Evolutionary conservation across 2,329 filamentous ascomycete species (phyloP), one percentile per base, ranked within the genome.

Genomic region (Pseudogymnoascus sp.): DNA sequence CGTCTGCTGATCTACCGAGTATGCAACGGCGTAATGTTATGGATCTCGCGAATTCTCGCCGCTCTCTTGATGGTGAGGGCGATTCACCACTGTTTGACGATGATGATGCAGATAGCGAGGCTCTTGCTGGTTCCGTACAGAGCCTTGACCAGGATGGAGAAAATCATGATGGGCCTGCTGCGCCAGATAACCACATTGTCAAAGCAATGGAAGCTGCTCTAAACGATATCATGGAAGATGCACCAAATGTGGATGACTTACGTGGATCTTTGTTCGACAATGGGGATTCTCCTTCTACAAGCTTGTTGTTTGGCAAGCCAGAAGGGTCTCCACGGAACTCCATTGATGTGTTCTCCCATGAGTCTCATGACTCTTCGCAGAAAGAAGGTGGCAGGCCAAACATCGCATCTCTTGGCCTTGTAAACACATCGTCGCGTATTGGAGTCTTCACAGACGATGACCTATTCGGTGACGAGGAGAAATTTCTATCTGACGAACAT

Each of bases 381-480:
- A 80, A 79, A 61, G 80, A 75, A 61, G 71, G 73, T 18, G 82
- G 85, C 29, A 96, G 89, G 73, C 92, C 92, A 25, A 99, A 90
- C 71, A 85, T 99, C 66, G 88, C 93, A 9, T 97, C 94, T 0
- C 77, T 99, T 2, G 94, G 94, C 0, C 82, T 99, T 4, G 90
- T 99, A 1, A 95, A 91, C 64, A 87, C 88, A 5, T 89, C 90
- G 12, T 91, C 90, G 13, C 87, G 91, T 21, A 92, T 92, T 63
- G 92, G 93, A 1, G 94, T 99, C 1, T 99, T 99, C 73, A 85
- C 90, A 5, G 90, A 96, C 67, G 90, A 97, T 71, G 91, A 97
- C 71, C 82, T 99, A 4, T 97, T 97, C 72, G 88, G 87, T 1
- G 93, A 97, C 66, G 90, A 96, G 70, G 85, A 90, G 69, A 92